phyloP scores from a whole-genome alignment of 2,329 filamentous ascomycete genomes.

The Periconia macrospinosa region DNA sequence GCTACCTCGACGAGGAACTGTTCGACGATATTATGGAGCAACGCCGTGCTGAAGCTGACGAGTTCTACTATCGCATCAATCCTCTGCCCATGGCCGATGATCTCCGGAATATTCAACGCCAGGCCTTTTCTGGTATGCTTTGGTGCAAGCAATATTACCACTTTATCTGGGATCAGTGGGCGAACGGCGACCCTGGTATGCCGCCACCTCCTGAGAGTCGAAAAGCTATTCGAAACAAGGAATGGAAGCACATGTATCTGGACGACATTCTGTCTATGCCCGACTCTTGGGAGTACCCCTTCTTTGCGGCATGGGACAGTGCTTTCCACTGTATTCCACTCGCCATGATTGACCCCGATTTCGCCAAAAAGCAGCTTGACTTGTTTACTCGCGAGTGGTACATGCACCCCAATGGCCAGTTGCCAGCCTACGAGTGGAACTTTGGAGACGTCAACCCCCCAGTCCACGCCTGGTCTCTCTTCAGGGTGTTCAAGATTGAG shows the following conservation, averaged over 20 bases:
- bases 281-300: constrained; percentile 97
- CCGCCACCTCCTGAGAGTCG: constrained; percentile 80
- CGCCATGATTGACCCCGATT: constrained; percentile 96
- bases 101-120: constrained; percentile 89
- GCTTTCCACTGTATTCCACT: constrained; percentile 96
- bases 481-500: constrained; percentile 97
- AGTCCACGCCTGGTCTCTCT: constrained; percentile 94
- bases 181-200: constrained; percentile 86
- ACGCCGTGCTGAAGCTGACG: constrained; percentile 85
- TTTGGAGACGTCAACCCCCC: constrained; percentile 97
- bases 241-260: constrained; percentile 94
- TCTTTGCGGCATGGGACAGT: constrained; percentile 96
- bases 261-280: constrained; percentile 98
- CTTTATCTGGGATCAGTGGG: constrained; percentile 98
- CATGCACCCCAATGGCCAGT: constrained; percentile 94
- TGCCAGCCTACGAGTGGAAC: constrained; percentile 96
- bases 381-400: constrained; percentile 98
- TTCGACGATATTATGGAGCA: constrained; percentile 91
- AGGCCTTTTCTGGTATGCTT: constrained; percentile 95
- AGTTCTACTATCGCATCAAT: constrained; percentile 93
- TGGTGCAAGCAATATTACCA: constrained; percentile 98
- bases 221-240: constrained; percentile 78
- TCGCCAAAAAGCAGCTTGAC: constrained; percentile 97
- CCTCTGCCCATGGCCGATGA: constrained; percentile 93
- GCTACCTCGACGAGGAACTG: constrained; percentile 86